phyloP scores from a whole-genome alignment of 768 basidiomycete genomes.

The Rhizopogon roseolus region DNA sequence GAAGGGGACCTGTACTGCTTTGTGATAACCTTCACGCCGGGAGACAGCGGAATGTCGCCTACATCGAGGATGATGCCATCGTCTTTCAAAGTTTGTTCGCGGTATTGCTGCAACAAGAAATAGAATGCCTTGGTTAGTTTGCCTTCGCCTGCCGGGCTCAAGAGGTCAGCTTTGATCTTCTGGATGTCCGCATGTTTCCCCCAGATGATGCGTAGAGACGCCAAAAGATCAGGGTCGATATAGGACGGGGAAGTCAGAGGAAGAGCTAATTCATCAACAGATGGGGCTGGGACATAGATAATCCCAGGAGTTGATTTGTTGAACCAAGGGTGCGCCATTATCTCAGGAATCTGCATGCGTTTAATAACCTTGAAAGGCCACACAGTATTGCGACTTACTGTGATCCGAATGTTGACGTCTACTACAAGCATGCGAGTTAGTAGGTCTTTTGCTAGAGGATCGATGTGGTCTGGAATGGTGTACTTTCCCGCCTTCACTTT shows the following conservation, averaged over 20 bases:
- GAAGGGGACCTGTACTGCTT: constrained; percentile 40
- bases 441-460: constrained; percentile 81
- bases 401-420: constrained; percentile 74
- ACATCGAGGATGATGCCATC: constrained; percentile 41
- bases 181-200: constrained; percentile 63
- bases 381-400: constrained; percentile 42
- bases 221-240: constrained; percentile 74
- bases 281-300: constrained; percentile 48
- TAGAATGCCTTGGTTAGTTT: constrained; percentile 87
- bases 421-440: constrained; percentile 85
- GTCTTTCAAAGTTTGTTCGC: constrained; percentile 57
- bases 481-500: constrained; percentile 89
- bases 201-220: constrained; percentile 81
- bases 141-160: constrained; percentile 64
- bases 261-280: constrained; percentile 61
- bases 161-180: constrained; percentile 58
- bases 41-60: constrained; percentile 14
- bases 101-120: constrained; percentile 72
- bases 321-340: constrained; percentile 85
- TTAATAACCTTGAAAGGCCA: constrained; percentile 2
- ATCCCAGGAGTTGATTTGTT: constrained; percentile 45
- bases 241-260: constrained; percentile 64
- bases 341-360: constrained; percentile 69
- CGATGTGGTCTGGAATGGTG: constrained; percentile 76
- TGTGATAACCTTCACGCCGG: constrained; percentile 26